Evolutionary conservation across 2,329 filamentous ascomycete species (phyloP), one percentile per base, ranked within the genome.

Genomic region (Botrytis tulipae): DNA sequence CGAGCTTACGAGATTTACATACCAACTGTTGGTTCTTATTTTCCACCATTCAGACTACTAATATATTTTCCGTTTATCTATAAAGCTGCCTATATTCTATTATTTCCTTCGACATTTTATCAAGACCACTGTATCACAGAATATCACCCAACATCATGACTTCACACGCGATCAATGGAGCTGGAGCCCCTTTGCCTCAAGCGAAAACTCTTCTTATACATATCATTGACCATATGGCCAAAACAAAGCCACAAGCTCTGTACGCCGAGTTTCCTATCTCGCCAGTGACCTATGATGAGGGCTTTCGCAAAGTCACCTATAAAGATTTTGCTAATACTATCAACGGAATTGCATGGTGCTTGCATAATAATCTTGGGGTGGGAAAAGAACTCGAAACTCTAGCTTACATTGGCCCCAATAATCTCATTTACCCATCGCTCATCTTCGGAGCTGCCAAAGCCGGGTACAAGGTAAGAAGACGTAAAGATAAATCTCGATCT

Each of bases 401-500:
- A 54, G 48, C 48, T 2, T 54, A 54, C 3, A n/a, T 54, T n/a
- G 48, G 48, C 25, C 48, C 48, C 12, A 54, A 54, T 4, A 54
- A 54, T 7, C 14, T 54, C 3, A n/a, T 54, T 7, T 54, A 54
- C 1, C 48, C 48, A n/a, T 54, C 66, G 29, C 66, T 69, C 7
- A 69, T 69, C 20, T 69, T 57, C 3, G 48, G 66, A 42, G 66
- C 66, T 42, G 35, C 40, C 25, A 69, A 69, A 29, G 66, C 66
- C 2, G 25, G 48, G 25, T 69, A 69, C 22, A 69, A 69, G 25
- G 48, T 59, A 25, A 57, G 66, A 44, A 57, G 40, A 32, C 0
- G 4, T 18, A 57, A 7, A 2, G 35, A 18, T 42, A 40, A 7
- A 40, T 12, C 29, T 57, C 7, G 29, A 42, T 44, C 3, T 32